Conservation (phyloP, 2,329 filamentous ascomycete genomes). For the Xylariaceae sp. region DNA sequence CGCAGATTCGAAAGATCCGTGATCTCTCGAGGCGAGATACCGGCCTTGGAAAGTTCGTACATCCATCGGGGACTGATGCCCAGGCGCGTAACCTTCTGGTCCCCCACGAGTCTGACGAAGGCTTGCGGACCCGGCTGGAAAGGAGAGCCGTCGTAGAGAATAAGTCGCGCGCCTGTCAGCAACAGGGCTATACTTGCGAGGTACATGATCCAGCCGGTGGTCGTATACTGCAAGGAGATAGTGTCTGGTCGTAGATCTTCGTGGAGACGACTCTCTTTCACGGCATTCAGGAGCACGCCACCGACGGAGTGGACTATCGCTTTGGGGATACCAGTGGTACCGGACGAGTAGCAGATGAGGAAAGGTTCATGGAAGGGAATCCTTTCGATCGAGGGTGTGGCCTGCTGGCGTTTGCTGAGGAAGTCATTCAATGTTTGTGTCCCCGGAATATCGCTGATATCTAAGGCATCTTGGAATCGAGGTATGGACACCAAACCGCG, state of each 20-base stretch:
- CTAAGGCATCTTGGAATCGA: constrained; percentile 56
- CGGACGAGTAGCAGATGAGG: constrained; percentile 72
- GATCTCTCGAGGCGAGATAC: constrained; percentile 56
- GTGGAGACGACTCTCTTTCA: constrained; percentile 56
- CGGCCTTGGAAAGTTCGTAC: constrained; percentile 62
- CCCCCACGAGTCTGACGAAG: constrained; percentile 57
- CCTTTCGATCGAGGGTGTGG: constrained; percentile 50
- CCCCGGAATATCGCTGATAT: constrained; percentile 49
- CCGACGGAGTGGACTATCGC: constrained; percentile 77
- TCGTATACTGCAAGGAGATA: constrained; percentile 53
- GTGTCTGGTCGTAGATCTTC: constrained; percentile 37
- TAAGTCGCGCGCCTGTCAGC: constrained; percentile 52
- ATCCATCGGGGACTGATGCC: constrained; percentile 75
- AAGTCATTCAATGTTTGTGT: constrained; percentile 44
- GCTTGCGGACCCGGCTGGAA: constrained; percentile 63
- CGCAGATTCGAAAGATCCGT: constrained; percentile 58
- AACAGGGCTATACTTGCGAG: constrained; percentile 55
- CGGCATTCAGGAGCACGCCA: constrained; percentile 50
- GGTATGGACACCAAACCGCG: constrained; percentile 59
- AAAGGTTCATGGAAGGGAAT: constrained; percentile 69
- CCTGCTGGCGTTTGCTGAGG: constrained; percentile 32
- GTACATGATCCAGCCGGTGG: constrained; percentile 89
- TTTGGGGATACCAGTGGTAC: constrained; percentile 79
- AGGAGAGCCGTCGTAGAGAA: constrained; percentile 81
- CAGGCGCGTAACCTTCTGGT: constrained; percentile 64